Base-by-base conservation (phyloP, 2,329 filamentous ascomycete species). In the Beauveria sp. region DNA sequence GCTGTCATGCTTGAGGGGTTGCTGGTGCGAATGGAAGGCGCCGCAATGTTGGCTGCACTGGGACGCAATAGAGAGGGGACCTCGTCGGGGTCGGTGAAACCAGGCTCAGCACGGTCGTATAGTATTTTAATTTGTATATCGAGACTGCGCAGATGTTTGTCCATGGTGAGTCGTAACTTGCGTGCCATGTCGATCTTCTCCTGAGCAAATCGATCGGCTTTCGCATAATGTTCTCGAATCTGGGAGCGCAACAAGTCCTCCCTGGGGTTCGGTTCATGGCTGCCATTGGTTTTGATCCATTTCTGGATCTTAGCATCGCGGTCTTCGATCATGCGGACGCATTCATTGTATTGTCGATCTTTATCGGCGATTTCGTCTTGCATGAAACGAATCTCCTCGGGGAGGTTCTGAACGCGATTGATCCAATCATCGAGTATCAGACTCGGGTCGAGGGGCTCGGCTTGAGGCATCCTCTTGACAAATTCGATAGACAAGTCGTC, bases 301-400 rank as follows among this genome's bases (percentile, higher is more conserved):
- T 89, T 91, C 70, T 96, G 90, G 46, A 94, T 85, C 69, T 86
- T 86, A 58, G 75, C 81, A 69, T 96, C 90, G 65, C 87, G 86
- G 62, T 88, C 85, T 46, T 85, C 83, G 69, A 92, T 90, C 65
- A 83, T 81, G 63, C 84, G 81, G 62, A 87, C 78, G 70, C 87
- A 87, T 53, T 90, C 86, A 69, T 84, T 79, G 66, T 90, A 88
- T 65, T 85, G 80, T 55, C 84, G 81, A 71, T 96, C 90, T 73
- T 92, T 93, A 71, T 90, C 87, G 69, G 86, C 80, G 64, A 93
- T 90, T 75, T 94, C 90, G 70, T 92, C 90, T 69, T 92, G 88
- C 64, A 93, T 81, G 76, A 92, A 92, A 22, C 87, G 86, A 63
- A 94, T 86, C 75, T 94, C 90, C 64, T 90, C 88, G 64, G 90